phyloP scores from a whole-genome alignment of 805 yeast species.

The Myxozyma nipponensis region DNA sequence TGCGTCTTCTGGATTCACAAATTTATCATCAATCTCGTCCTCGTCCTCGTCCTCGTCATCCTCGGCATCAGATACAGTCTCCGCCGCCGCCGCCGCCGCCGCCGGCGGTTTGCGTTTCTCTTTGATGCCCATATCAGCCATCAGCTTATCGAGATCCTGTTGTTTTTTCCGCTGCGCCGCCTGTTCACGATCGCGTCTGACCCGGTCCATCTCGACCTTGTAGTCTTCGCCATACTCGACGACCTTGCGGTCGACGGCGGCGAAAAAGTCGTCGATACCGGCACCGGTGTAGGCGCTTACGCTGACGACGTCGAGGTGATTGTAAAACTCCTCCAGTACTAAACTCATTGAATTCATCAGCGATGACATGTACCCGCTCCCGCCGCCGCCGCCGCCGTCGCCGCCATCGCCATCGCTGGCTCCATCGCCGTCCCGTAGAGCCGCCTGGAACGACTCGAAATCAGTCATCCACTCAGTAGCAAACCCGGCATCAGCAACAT shows the following conservation, averaged over 20 bases:
- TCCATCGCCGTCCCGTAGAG: slow-evolving; percentile 64
- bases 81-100: slow-evolving; percentile 58
- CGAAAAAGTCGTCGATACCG: slow-evolving; percentile 87
- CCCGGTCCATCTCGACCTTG: slow-evolving; percentile 78
- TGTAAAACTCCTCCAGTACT: slow-evolving; percentile 93
- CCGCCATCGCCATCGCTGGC: slow-evolving; percentile 62
- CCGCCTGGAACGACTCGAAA: slow-evolving; percentile 84
- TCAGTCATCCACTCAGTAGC: slow-evolving; percentile 98
- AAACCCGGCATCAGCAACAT: slow-evolving; percentile 76
- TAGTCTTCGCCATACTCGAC: slow-evolving; percentile 83
- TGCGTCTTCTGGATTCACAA: slow-evolving; percentile 39
- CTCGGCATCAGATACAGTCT: slow-evolving; percentile 54
- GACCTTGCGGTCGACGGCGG: slow-evolving; percentile 79
- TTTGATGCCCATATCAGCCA: slow-evolving; percentile 80
- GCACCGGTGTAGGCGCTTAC: slow-evolving; percentile 90
- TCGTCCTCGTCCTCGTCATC: slow-evolving; percentile 51
- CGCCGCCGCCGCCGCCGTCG: slow-evolving; percentile 54
- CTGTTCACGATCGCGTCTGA: slow-evolving; percentile 69
- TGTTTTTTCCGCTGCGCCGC: slow-evolving; percentile 71
- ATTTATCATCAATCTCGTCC: slow-evolving; percentile 30
- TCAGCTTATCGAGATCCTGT: slow-evolving; percentile 62
- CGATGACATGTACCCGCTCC: slow-evolving; percentile 91
- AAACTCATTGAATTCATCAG: slow-evolving; percentile 91
- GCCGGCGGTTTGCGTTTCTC: slow-evolving; percentile 46
- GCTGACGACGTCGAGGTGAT: slow-evolving; percentile 86